Conservation (phyloP, 257 asterid genomes). For the Solanum tacnaense region DNA sequence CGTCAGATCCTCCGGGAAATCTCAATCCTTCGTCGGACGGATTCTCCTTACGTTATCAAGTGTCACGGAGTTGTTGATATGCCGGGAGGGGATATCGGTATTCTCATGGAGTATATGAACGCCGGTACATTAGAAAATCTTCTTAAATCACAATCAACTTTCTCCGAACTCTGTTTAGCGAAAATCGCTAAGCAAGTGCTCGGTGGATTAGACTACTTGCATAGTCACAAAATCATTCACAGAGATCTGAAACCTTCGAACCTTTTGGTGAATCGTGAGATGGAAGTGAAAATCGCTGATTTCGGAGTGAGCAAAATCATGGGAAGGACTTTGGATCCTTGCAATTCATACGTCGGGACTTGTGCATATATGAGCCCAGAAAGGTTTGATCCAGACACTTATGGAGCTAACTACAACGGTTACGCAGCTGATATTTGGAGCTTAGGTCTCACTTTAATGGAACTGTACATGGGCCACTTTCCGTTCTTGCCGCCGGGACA, state of each 20-base stretch:
- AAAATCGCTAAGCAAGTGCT: slow-evolving; percentile 52
- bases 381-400: slow-evolving; percentile 74
- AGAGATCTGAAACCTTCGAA: slow-evolving; percentile 78
- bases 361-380: slow-evolving; percentile 99
- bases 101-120: slow-evolving; percentile 81
- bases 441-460: slow-evolving; percentile 64
- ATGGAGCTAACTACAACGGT: slow-evolving; percentile 69
- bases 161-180: slow-evolving; percentile 42
- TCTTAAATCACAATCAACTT: slow-evolving; percentile 24
- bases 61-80: slow-evolving; percentile 65
- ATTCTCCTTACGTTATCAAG: slow-evolving; percentile 65
- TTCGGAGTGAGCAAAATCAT: slow-evolving; percentile 85
- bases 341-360: slow-evolving; percentile 87
- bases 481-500: slow-evolving; percentile 70
- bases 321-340: slow-evolving; percentile 65
- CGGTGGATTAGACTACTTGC: slow-evolving; percentile 55
- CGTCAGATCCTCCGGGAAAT: slow-evolving; percentile 84
- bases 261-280: slow-evolving; percentile 38
- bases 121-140: slow-evolving; percentile 60
- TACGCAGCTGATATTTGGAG: slow-evolving; percentile 93
- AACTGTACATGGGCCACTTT: slow-evolving; percentile 69
- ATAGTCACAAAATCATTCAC: slow-evolving; percentile 66
- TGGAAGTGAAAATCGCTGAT: slow-evolving; percentile 74
- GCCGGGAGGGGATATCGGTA: slow-evolving; percentile 73
- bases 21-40: slow-evolving; percentile 72